Evolutionary conservation across 108 stramenopile species (phyloP), one percentile per base, ranked within the genome.

Genomic region (Fistulifera pelliculosa): DNA sequence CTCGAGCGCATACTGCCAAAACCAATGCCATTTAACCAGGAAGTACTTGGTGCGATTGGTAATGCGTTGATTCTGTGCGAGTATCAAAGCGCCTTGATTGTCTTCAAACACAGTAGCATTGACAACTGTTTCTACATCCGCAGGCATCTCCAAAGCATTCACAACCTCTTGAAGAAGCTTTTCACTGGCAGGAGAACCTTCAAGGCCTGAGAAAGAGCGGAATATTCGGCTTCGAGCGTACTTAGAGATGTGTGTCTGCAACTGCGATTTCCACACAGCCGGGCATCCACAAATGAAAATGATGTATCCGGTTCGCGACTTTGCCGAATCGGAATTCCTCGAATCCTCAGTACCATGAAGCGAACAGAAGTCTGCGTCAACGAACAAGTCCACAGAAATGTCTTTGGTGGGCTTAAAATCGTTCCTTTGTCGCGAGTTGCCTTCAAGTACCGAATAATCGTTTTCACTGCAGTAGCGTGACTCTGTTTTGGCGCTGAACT

Each of bases 381-480:
- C 16, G 10, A n/a, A 27, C 10, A 11, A 27, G 17, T 27, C 26
- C 11, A 52, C 6, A 11, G 10, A 27, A 10, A 25, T 28, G 11
- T 8, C 10, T 23, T 26, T 16, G 8, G 8, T 10, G 52, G 52
- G 10, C 12, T 52, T 11, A 52, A n/a, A 26, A 52, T 27, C 14
- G 52, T 52, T 19, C 72, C 72, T 49, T 63, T 52, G n/a, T 64
- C 50, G 0, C 27, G 21, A 6, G 79, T 76, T 2, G 45, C 60
- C 12, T 39, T 35, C 0, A 80, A 50, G 49, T 76, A 76, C 14
- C 70, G 28, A 10, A 64, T 73, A 41, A 76, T 62, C 17, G 64
- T 38, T 19, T 50, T 52, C 2, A 76, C 40, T 0, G 75, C 75
- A 47, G 56, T 26, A 26, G 71, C 73, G 41, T 80, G 79, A 0